Base-by-base conservation (phyloP, 2,329 filamentous ascomycete species). In the Rutstroemia sp. region DNA sequence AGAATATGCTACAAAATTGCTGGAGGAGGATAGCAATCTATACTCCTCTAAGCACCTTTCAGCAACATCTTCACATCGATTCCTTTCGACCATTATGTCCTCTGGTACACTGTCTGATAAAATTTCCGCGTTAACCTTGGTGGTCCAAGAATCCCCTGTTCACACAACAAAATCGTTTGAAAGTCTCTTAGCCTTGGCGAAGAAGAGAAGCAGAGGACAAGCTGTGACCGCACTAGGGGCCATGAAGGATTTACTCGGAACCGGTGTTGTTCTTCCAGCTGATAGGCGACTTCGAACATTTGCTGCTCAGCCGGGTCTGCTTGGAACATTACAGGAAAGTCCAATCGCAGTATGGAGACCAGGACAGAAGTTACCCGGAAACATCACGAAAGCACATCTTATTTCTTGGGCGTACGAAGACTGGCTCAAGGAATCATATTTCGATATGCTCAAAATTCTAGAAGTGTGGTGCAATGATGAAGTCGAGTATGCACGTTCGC, bases 41-140 rank as follows among this genome's bases (percentile, higher is more conserved):
- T 99, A 96, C 73, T 79, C 79, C 55, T 81, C 83, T 25, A 86
- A 79, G 42, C 78, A 90, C 63, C 76, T 88, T 56, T 83, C 88
- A 6, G 83, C 89, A 51, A 90, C 90, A 25, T 94, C 92, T 2
- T 92, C 92, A 42, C 88, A 95, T 72, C 95, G 92, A 71, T 99
- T 99, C 77, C 86, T 97, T 78, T 90, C 92, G 1, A 95, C 91
- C 18, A 96, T 99, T 70, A 96, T 97, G 89, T 78, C 90, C 9
- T 95, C 92, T 1, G 94, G 94, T 77, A 99, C 95, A 9, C 82
- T 97, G 65, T 95, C 91, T 56, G 94, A 99, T 71, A 97, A 96
- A 71, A 87, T 97, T 45, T 99, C 94, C 2, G 95, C 94, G 3
- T 77, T 99, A 67, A 99, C 94, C 4, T 78, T 99, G 64, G 88